Evolutionary conservation across 2,329 filamentous ascomycete species (phyloP), one percentile per base, ranked within the genome.

Genomic region (Annulohypoxylon truncatum): DNA sequence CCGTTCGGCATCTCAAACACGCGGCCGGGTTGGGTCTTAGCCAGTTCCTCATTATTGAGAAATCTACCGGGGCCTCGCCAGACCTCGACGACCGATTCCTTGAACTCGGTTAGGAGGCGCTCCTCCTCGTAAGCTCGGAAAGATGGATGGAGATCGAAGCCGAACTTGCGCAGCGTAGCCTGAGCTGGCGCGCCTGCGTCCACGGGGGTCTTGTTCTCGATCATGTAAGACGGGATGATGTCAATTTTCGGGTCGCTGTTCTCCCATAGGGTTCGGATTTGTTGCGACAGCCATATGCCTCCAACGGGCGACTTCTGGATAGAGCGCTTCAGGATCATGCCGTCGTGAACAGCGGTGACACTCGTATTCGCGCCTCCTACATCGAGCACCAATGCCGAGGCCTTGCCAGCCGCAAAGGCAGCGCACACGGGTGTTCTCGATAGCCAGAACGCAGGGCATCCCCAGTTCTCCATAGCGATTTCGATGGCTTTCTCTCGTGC

Each of bases 1-100:
- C 96, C 96, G 77, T 98, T 93, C 8, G 96, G 96, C 87, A 99
- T 96, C 82, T 99, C 96, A 75, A 97, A 99, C 9, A 96, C 92
- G 55, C 93, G 90, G 40, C 93, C 92, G 0, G 93, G 92, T 69
- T 90, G 89, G 46, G 82, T 85, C 77, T 87, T 90, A 62, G 90
- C 90, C 50, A 89, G 84, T 42, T 97, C 94, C 76, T 96, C 89
- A 77, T 95, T 96, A 35, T 79, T 80, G 42, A 79, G 78, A 73
- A 93, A 89, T 66, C 89, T 86, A 64, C 90, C 90, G 0, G 92
- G 92, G 0, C 93, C 93, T 24, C 89, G 88, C 95, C 96, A 99
- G 12, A 95, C 89, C 80, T 97, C 94, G 26, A 98, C 94, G 13
- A 97, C 93, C 15, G 92, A 96, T 81, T 99, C 96, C 82, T 99